phyloP scores from a whole-genome alignment of 306 rosid species.

The Cucurbita maxima region DNA sequence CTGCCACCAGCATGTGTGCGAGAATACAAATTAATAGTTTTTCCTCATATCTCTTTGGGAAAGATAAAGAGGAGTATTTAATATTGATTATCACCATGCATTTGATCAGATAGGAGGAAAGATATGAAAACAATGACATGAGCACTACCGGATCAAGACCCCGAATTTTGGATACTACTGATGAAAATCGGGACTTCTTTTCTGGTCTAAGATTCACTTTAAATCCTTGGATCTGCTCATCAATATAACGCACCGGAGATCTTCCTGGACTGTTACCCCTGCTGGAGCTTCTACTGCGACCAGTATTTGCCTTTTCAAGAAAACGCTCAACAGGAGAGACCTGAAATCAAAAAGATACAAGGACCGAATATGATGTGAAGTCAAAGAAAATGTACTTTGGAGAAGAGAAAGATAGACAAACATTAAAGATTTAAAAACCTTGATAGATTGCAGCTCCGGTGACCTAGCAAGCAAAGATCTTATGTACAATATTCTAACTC shows the following conservation, averaged over 20 bases:
- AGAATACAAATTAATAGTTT: neutral
- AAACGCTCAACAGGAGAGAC: constrained; percentile 78
- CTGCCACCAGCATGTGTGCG: neutral
- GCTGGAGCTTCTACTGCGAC: constrained; percentile 85
- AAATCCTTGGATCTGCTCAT: constrained; percentile 78
- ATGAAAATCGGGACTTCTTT: constrained; percentile 83
- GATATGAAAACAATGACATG: neutral
- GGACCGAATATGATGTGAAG: neutral
- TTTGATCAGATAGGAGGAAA: neutral
- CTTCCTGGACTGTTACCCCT: constrained; percentile 86
- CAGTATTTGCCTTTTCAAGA: constrained; percentile 67
- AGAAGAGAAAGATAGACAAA: constrained; percentile 1
- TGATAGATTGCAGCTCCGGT: constrained; percentile 91
- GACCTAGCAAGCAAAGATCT: constrained; percentile 93
- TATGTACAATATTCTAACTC: constrained; percentile 87
- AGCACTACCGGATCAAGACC: constrained; percentile 85
- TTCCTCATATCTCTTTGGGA: neutral
- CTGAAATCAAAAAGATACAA: constrained; percentile 28
- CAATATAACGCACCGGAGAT: constrained; percentile 63
- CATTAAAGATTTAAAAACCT: constrained; percentile 32
- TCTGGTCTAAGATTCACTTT: constrained; percentile 81
- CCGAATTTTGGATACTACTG: constrained; percentile 88
- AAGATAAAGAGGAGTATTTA: neutral
- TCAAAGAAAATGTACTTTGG: neutral
- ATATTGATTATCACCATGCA: neutral